Conservation (phyloP, 2,329 filamentous ascomycete species). For the Cytospora leucostoma region DNA sequence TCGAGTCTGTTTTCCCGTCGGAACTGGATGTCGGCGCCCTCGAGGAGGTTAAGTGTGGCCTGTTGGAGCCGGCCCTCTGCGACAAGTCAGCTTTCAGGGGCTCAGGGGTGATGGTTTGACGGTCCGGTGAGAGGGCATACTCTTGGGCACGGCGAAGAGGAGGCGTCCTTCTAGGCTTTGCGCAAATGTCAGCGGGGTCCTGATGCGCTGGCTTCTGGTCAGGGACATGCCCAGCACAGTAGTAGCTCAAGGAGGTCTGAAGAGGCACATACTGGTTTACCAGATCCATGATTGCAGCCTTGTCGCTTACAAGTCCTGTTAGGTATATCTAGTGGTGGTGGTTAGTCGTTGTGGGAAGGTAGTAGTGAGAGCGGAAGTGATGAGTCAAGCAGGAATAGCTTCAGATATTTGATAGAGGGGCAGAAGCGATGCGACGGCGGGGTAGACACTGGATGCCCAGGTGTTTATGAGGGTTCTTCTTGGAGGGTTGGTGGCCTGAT, state of each 20-base stretch:
- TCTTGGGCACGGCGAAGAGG: slow-evolving; percentile 97
- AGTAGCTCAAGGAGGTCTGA: slow-evolving; percentile 2
- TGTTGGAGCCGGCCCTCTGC: slow-evolving; percentile 91
- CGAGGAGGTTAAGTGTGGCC: slow-evolving; percentile 83
- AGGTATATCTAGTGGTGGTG: slow-evolving; percentile 1
- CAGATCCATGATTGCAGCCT: slow-evolving; percentile 48
- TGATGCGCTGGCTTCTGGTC: slow-evolving; percentile 4
- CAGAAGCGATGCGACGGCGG: slow-evolving; percentile 9
- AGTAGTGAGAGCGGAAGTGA: slow-evolving; percentile 6
- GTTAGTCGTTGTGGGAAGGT: slow-evolving; percentile 4
- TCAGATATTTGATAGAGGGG: slow-evolving; percentile 18
- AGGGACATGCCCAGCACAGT: slow-evolving; percentile 8
- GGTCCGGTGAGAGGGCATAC: slow-evolving; percentile 54
- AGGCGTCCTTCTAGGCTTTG: slow-evolving; percentile 85
- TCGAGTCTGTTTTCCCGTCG: slow-evolving; percentile 92
- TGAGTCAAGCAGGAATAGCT: slow-evolving; percentile 25
- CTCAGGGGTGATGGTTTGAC: slow-evolving; percentile 4
- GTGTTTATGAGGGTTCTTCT: background rate
- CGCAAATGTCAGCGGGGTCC: slow-evolving; percentile 39
- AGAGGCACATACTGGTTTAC: slow-evolving; percentile 51
- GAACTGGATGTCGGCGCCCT: slow-evolving; percentile 96
- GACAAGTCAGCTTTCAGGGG: slow-evolving; percentile 30
- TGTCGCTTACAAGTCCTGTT: background rate
- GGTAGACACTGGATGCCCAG: background rate
- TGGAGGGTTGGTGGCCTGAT: background rate